These are phyloP conservation scores for Russula griseocarnosa DNA, from an alignment of 768 basidiomycete genomes.

Conservation along the genomic window DNA sequence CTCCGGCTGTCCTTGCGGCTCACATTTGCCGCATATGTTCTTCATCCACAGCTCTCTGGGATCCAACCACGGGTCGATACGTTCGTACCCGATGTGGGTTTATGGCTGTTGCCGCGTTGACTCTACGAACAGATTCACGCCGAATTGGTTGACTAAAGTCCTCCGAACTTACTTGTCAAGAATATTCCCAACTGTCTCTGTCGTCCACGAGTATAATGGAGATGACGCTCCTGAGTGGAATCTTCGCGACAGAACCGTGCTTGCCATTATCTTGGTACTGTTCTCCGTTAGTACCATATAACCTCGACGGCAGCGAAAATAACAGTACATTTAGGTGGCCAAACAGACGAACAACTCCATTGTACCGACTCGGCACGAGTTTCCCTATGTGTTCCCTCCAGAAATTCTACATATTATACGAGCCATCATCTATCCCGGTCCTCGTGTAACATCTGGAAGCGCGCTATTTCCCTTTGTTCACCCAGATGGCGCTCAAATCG, in stretches of 20 bases:
- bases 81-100: conserved; percentile 2
- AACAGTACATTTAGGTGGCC: neutral
- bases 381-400: conserved; percentile 9
- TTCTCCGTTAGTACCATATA: conserved; percentile 25
- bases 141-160: conserved; percentile 7
- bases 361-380: neutral
- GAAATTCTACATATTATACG: conserved; percentile 20
- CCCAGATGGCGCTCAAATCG: conserved; percentile 43
- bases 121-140: conserved; percentile 3
- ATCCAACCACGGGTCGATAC: conserved; percentile 27
- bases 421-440: conserved; percentile 17
- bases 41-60: conserved; percentile 42
- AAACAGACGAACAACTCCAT: neutral
- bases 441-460: conserved; percentile 21
- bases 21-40: conserved; percentile 51
- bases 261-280: conserved; percentile 28
- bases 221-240: neutral
- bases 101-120: conserved; percentile 23
- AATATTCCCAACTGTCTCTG: neutral
- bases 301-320: neutral
- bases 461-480: conserved; percentile 3
- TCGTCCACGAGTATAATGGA: neutral
- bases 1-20: conserved; percentile 56
- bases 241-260: conserved; percentile 18
- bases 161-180: conserved; percentile 16